Evolutionary conservation across 2,329 filamentous ascomycete genomes (phyloP).

Genomic region (Colletotrichum nymphaeae): DNA sequence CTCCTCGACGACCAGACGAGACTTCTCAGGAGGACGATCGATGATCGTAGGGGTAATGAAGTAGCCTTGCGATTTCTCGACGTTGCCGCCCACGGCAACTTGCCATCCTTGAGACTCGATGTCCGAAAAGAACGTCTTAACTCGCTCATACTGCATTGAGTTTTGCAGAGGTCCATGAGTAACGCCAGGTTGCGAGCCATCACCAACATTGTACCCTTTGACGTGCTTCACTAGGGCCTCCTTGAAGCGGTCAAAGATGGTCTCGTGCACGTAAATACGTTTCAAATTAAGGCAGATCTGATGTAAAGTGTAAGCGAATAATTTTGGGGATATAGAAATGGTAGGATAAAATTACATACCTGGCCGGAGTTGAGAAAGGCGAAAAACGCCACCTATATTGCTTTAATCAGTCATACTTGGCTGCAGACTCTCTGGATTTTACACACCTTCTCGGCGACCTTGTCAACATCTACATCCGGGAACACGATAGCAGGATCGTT

Average conservation of each 20-base stretch:
- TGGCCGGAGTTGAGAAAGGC: slow-evolving; percentile 15
- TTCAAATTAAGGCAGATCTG: slow-evolving; percentile 25
- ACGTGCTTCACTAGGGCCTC: slow-evolving; percentile 38
- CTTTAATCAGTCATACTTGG: neutral
- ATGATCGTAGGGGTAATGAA: slow-evolving; percentile 22
- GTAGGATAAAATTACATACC: neutral
- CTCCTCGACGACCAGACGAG: slow-evolving; percentile 15
- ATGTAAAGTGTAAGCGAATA: too few relatives aligned
- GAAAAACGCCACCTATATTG: slow-evolving; percentile 10
- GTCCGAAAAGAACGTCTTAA: slow-evolving; percentile 26
- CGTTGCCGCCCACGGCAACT: slow-evolving; percentile 19
- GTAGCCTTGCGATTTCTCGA: slow-evolving; percentile 10
- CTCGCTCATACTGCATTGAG: slow-evolving; percentile 64
- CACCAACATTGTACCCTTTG: slow-evolving; percentile 52
- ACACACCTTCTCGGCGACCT: slow-evolving; percentile 46
- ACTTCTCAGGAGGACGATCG: slow-evolving; percentile 19
- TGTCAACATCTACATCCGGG: slow-evolving; percentile 64
- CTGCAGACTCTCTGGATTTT: too few relatives aligned
- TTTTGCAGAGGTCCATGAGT: slow-evolving; percentile 71
- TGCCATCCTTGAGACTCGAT: slow-evolving; percentile 28
- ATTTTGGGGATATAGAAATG: neutral
- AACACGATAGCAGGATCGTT: slow-evolving; percentile 70
- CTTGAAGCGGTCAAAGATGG: slow-evolving; percentile 20
- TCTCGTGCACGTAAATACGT: slow-evolving; percentile 41
- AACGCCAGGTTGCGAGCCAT: slow-evolving; percentile 46